Conservation (phyloP, 257 asterid species). For the Cruciata laevipes region DNA sequence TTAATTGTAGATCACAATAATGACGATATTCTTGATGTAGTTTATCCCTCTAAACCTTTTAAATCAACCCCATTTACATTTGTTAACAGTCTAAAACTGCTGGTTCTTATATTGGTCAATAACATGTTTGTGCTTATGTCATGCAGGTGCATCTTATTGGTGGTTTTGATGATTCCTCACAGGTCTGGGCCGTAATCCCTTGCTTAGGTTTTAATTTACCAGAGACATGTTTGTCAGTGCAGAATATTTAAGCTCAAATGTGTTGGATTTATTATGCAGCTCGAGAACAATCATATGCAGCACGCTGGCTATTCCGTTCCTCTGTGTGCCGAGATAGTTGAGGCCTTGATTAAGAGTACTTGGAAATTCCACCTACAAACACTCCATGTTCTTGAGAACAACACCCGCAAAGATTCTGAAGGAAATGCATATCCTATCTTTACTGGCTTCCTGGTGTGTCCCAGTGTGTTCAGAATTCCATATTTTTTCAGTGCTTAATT, state of each 20-base stretch:
- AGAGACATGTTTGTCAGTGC: conserved; percentile 15
- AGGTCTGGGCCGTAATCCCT: conserved; percentile 42
- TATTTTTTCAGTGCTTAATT: not conserved
- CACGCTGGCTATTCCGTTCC: conserved; percentile 63
- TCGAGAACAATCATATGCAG: conserved; percentile 17
- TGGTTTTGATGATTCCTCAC: conserved; percentile 62
- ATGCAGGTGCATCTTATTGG: conserved; percentile 91
- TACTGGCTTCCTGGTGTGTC: conserved; percentile 75
- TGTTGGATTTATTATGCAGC: conserved; percentile 44
- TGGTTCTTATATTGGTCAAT: conserved; percentile 13
- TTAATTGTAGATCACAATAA: conserved; percentile 42
- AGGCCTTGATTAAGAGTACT: conserved; percentile 43
- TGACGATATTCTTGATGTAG: conserved; percentile 62
- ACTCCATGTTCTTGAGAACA: conserved; percentile 71
- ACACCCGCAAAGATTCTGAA: conserved; percentile 65
- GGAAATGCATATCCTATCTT: conserved; percentile 66
- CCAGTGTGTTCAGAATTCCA: conserved; percentile 19
- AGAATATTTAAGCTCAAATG: conserved; percentile 14
- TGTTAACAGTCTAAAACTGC: conserved; percentile 13
- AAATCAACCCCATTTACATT: conserved; percentile 15
- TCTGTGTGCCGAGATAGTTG: conserved; percentile 71
- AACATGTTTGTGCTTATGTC: conserved; percentile 16
- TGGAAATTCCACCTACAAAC: conserved; percentile 66
- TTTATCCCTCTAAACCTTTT: conserved; percentile 10
- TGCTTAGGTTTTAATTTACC: conserved; percentile 22